These are phyloP conservation scores for Medicago truncatula DNA, from an alignment of 306 rosid species.

Conservation along the genomic window DNA sequence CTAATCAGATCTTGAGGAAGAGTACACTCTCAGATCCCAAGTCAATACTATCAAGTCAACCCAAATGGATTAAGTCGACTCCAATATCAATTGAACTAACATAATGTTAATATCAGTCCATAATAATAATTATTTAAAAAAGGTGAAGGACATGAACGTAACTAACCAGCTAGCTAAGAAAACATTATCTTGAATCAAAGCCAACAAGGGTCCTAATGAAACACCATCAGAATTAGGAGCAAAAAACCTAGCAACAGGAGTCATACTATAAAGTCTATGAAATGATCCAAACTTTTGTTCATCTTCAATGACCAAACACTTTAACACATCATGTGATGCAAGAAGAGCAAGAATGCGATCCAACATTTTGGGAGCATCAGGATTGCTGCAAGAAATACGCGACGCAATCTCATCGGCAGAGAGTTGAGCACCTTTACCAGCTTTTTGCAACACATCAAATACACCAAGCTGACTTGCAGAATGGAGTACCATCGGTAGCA, in stretches of 20 bases:
- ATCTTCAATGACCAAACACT: conserved; percentile 29
- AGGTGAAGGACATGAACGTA: no score
- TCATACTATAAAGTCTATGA: conserved; percentile 48
- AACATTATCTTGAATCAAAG: conserved; percentile 45
- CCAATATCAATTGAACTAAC: no score
- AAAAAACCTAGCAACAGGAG: conserved; percentile 47
- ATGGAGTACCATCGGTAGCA: conserved; percentile 1
- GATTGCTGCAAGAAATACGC: conserved; percentile 44
- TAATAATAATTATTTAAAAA: no score
- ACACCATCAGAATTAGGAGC: conserved; percentile 49
- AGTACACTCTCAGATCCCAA: no score
- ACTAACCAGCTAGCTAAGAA: no score
- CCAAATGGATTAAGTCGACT: no score
- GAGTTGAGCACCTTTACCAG: neutral
- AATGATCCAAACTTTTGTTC: neutral
- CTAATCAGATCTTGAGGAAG: no score
- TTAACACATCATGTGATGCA: conserved; percentile 49
- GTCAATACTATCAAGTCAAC: no score
- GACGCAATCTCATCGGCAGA: conserved; percentile 52
- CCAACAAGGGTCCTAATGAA: conserved; percentile 45
- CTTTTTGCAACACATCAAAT: conserved; percentile 2
- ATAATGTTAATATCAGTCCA: no score
- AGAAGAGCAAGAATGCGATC: conserved; percentile 66
- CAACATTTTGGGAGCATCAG: conserved; percentile 53
- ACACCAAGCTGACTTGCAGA: neutral